Base-by-base conservation (phyloP, 2,329 filamentous ascomycete species). In the Epicoccum nigrum region DNA sequence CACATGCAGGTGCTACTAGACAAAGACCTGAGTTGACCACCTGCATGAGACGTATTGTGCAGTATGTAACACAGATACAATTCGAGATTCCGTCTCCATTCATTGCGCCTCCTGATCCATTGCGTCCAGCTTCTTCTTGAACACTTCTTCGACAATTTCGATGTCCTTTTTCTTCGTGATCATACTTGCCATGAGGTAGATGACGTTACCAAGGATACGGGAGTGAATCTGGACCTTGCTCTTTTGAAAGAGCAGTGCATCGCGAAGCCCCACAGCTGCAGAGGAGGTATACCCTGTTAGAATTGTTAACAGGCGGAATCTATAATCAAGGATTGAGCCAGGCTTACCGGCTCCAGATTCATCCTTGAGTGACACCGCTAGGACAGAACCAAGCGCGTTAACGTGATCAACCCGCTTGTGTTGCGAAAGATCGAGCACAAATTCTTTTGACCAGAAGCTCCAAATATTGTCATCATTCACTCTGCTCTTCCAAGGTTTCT, bases 351-450 rank as follows among this genome's bases (percentile, higher is more conserved):
- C 75, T 16, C 79, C 80, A 23, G 69, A 65, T 3, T 73, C 65
- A 61, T 84, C 82, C 32, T 75, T 73, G 17, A 86, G 59, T 11
- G 78, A 77, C 30, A 95, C 85, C 0, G 87, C 86, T 9, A 94
- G 76, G 1, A 94, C 87, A 2, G 84, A 88, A 0, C 90, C 90
- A 1, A 94, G 74, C 0, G 89, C 87, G 76, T 90, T 89, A 0
- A 88, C 83, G 7, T 86, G 83, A 2, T 83, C 78, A 0, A 94
- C 83, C 0, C 76, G 72, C 0, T 74, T 56, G 2, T 78, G 77
- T 16, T 79, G 74, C 4, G 88, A 92, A 2, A 92, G 63, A 11
- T 75, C 69, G 2, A 75, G 70, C 1, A 92, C 76, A 21, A 92
- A 82, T 0, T 74, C 67, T 1, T 78, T 77, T 0, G 85, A 83